These are phyloP conservation scores for Pochonia chlamydosporia DNA, from an alignment of 2,329 filamentous ascomycete genomes.

Conservation along the genomic window DNA sequence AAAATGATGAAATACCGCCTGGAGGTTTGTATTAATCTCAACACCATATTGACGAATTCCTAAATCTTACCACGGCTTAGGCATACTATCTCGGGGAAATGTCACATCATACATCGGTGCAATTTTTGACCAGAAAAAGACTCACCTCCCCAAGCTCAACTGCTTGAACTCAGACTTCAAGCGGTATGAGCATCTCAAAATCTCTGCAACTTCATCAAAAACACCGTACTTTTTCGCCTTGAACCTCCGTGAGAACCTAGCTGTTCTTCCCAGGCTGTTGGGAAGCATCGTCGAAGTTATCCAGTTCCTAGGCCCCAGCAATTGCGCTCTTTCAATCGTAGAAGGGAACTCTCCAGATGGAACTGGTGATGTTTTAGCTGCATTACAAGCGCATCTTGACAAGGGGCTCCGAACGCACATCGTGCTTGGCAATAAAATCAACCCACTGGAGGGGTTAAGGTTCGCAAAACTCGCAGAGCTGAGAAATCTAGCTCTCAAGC, in stretches of 20 bases:
- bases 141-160: background rate
- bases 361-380: slow-evolving; percentile 40
- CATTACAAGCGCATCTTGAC: slow-evolving; percentile 32
- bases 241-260: slow-evolving; percentile 37
- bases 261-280: slow-evolving; percentile 37
- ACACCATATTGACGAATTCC: no score
- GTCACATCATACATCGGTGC: background rate
- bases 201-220: background rate
- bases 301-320: slow-evolving; percentile 39
- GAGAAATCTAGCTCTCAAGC: slow-evolving; percentile 46
- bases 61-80: no score
- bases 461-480: slow-evolving; percentile 44
- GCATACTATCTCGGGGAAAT: no score
- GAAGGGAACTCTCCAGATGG: slow-evolving; percentile 25
- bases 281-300: slow-evolving; percentile 44
- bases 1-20: no score
- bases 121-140: background rate
- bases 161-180: background rate
- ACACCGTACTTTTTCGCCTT: slow-evolving; percentile 42
- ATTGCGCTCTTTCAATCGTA: slow-evolving; percentile 33
- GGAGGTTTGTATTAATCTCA: no score
- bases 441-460: slow-evolving; percentile 36
- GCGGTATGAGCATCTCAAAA: background rate
- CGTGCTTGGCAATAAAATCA: slow-evolving; percentile 33
- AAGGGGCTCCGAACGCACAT: slow-evolving; percentile 32